These are phyloP conservation scores for Fragilaria radians DNA, from an alignment of 108 stramenopile species.

Conservation along the genomic window DNA sequence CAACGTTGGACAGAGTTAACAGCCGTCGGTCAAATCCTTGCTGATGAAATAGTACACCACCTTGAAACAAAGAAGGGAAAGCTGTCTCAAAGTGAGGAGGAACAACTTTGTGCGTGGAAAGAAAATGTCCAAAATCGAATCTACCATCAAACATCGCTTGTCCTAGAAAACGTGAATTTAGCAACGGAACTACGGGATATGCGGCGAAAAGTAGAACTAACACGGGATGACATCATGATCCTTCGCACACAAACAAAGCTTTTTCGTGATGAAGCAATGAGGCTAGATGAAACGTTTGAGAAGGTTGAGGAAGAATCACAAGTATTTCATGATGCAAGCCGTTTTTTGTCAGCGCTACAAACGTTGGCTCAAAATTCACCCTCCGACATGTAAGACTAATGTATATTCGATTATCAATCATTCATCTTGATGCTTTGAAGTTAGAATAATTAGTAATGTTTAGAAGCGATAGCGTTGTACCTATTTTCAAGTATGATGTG, in stretches of 20 bases:
- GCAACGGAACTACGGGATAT: background rate
- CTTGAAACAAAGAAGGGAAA: background rate
- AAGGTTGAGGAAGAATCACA: background rate
- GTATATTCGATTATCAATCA: no score
- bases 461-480: no score
- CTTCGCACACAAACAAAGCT: slow-evolving; percentile 2
- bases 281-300: background rate
- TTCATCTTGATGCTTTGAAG: no score
- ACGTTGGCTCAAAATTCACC: background rate
- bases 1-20: slow-evolving; percentile 10
- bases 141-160: background rate
- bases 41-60: slow-evolving; percentile 3
- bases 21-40: slow-evolving; percentile 6
- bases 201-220: background rate
- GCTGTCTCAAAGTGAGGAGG: background rate
- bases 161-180: background rate
- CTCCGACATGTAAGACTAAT: background rate
- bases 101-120: background rate
- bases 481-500: no score
- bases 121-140: background rate
- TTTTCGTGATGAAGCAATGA: background rate
- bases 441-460: no score
- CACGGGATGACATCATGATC: slow-evolving; percentile 1
- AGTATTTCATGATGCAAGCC: background rate
- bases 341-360: background rate